phyloP scores from a whole-genome alignment of 306 rosid species.

The Vigna reflexopilosa region DNA sequence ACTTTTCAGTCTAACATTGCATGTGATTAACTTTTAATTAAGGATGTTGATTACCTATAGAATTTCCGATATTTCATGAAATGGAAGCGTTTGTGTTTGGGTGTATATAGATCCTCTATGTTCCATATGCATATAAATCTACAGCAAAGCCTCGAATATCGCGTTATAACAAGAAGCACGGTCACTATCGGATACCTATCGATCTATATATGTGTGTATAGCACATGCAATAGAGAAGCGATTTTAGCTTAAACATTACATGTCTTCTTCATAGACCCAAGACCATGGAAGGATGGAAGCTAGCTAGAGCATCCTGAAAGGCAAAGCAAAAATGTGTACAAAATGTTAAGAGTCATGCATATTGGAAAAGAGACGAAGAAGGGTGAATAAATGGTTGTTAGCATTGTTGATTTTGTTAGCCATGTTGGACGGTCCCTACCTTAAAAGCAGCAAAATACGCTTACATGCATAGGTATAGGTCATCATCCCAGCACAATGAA shows the following conservation, averaged over 20 bases:
- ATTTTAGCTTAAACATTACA: neutral
- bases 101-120: neutral
- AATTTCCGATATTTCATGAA: neutral
- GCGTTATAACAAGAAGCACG: too few species aligned
- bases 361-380: conserved; percentile 23
- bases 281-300: neutral
- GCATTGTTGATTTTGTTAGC: conserved; percentile 36
- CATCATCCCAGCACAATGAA: conserved; percentile 7
- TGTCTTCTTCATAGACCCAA: neutral
- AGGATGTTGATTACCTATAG: neutral
- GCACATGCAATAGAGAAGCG: neutral
- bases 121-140: neutral
- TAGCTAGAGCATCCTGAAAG: neutral
- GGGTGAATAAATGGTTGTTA: conserved; percentile 35
- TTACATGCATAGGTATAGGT: conserved; percentile 15
- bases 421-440: conserved; percentile 46
- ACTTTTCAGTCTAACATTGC: neutral
- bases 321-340: conserved; percentile 5
- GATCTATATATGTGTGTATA: neutral
- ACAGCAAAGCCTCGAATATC: too few species aligned
- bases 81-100: neutral
- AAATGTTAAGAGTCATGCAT: neutral
- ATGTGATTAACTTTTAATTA: neutral
- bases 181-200: neutral
- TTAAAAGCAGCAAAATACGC: conserved; percentile 29